A percentile compares a stretch with the other conserved stretches of the same genome.
Conservation (phyloP, 192 early-diverging fungal species). For the Pilaira anomala region DNA sequence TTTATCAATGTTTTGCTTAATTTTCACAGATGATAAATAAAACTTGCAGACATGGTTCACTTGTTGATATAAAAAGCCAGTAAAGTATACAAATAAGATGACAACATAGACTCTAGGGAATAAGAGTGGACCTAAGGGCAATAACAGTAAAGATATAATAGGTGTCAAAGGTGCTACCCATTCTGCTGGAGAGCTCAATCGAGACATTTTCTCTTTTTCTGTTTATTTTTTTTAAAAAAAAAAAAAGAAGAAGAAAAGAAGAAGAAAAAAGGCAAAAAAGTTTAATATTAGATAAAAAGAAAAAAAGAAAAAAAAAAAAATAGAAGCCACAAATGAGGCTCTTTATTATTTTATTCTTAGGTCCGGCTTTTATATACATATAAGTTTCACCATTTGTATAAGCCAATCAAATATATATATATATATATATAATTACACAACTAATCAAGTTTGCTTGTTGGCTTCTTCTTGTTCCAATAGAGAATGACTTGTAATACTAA, state of each 20-base stretch:
- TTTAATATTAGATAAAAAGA: too few species aligned
- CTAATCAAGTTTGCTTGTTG: conserved; percentile 13
- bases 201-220: neutral
- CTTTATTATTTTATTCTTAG: too few species aligned
- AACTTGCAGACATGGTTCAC: conserved; percentile 50
- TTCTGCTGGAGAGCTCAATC: conserved; percentile 32
- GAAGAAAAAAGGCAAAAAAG: conserved; percentile 3
- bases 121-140: conserved; percentile 44
- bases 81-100: conserved; percentile 44
- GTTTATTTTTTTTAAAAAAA: neutral
- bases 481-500: conserved; percentile 74
- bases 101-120: conserved; percentile 41
- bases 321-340: too few species aligned
- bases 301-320: too few species aligned
- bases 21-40: conserved; percentile 37
- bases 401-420: too few species aligned
- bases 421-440: too few species aligned
- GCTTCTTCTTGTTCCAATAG: conserved; percentile 57
- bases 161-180: conserved; percentile 43
- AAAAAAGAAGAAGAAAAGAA: neutral
- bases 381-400: too few species aligned
- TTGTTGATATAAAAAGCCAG: conserved; percentile 41
- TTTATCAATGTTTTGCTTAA: conserved; percentile 38
- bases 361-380: too few species aligned
- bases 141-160: conserved; percentile 30